phyloP scores from a whole-genome alignment of 306 rosid genomes.

The peach (Prunus persica) region DNA sequence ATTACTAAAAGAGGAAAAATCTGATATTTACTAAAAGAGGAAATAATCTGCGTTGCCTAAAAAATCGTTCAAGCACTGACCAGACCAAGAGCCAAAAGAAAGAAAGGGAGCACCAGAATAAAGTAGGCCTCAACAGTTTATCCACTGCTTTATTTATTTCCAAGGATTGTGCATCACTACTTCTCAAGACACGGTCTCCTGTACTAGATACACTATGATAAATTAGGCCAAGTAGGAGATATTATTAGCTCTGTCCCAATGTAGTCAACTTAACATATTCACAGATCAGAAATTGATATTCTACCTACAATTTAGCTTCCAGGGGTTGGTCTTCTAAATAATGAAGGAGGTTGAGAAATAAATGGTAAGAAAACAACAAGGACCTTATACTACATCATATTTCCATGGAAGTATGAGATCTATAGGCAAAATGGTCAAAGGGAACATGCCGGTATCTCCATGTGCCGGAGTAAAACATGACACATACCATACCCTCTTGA shows the following conservation, averaged over 20 bases:
- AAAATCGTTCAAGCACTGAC: slow-evolving; percentile 8
- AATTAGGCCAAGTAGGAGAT: neutral
- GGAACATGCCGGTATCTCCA: neutral
- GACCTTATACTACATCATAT: neutral
- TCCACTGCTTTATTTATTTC: slow-evolving; percentile 7
- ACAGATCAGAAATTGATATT: neutral
- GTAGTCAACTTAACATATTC: neutral
- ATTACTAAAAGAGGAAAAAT: slow-evolving; percentile 6
- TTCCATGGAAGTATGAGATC: neutral
- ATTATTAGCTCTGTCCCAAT: neutral
- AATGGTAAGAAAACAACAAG: neutral
- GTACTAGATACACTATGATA: neutral
- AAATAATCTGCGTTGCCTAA: neutral
- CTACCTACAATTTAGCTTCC: neutral
- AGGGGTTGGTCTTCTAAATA: neutral
- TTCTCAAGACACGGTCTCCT: neutral
- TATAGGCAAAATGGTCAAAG: neutral
- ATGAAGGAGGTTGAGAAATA: neutral
- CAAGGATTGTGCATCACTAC: slow-evolving; percentile 1
- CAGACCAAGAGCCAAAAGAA: slow-evolving; percentile 6
- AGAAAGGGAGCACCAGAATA: neutral
- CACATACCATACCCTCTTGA: neutral
- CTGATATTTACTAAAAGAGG: neutral
- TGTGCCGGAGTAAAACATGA: neutral
- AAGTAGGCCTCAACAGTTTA: neutral